Evolutionary conservation across 1,284 basidiomycete genomes (phyloP), one percentile per base, ranked within the genome.

Genomic region (Tilletia setariae): DNA sequence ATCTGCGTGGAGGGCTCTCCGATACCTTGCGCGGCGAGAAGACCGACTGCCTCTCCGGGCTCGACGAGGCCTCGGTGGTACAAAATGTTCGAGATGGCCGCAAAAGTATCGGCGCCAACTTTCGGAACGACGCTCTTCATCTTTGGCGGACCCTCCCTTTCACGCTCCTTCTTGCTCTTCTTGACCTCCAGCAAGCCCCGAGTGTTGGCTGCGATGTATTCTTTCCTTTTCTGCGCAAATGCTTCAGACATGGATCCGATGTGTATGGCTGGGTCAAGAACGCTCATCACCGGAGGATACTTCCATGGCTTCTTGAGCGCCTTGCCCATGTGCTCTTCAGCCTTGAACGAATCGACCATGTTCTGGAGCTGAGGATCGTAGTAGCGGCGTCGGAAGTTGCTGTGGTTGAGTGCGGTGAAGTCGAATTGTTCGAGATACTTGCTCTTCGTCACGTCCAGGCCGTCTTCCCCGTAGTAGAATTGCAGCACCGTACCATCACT

Each of bases 1-100:
- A 99, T 99, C 83, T 99, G 96, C 1, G 96, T 99, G 28, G 96
- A 98, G 2, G 96, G 96, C 84, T 99, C 96, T 70, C 96, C 96
- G 62, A 99, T 89, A 92, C 94, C 93, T 86, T 99, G 96, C 25
- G 94, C 95, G n/a, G 96, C 96, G 63, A 99, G 86, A 62, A 98
- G 84, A 67, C 96, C 96, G 63, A 99, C 96, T 9, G 95, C 94
- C 84, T 99, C 96, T 75, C 96, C 96, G 16, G 96, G 94, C 73
- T 99, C 96, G 3, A 94, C 92, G 64, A 99, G 85, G 23, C 77
- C 77, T 35, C 77, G 78, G 70, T 79, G 79, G 70, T 82, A 82
- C 47, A 82, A 74, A 51, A 81, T 74, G 68, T 75, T 74, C 74
- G 73, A 75, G 76, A 82, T 79, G 53, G 77, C 74, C 23, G 72